Conservation (phyloP, 192 early-diverging fungal genomes). For the Geranomyces michiganensis region DNA sequence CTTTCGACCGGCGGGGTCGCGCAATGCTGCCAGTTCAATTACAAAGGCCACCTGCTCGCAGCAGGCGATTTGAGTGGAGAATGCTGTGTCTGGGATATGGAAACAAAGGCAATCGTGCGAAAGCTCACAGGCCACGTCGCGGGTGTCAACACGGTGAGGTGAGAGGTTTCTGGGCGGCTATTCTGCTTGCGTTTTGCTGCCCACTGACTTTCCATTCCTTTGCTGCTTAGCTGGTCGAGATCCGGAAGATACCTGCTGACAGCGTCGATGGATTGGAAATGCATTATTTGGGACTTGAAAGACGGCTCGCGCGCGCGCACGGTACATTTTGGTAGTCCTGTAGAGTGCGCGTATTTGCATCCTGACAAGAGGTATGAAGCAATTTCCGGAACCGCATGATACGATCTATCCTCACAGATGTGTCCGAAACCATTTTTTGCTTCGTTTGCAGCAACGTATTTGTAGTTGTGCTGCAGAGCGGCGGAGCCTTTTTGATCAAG, state of each 20-base stretch:
- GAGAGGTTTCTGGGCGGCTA: constrained; percentile 13
- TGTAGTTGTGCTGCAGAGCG: constrained; percentile 27
- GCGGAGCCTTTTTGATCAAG: constrained; percentile 21
- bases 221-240: constrained; percentile 66
- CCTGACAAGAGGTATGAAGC: constrained; percentile 45
- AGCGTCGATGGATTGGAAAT: constrained; percentile 76
- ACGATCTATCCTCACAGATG: not conserved
- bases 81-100: constrained; percentile 86
- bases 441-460: constrained; percentile 30
- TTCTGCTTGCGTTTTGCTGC: constrained; percentile 10
- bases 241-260: constrained; percentile 80
- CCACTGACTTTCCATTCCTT: not conserved
- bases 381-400: not conserved
- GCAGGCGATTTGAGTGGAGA: constrained; percentile 78
- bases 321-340: constrained; percentile 69
- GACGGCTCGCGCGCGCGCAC: constrained; percentile 55
- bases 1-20: constrained; percentile 69
- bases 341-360: constrained; percentile 76
- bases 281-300: constrained; percentile 87
- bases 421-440: not conserved
- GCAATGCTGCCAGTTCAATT: constrained; percentile 70
- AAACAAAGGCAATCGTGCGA: constrained; percentile 74
- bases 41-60: constrained; percentile 78
- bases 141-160: constrained; percentile 78
- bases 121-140: constrained; percentile 77